Evolutionary conservation across 2,329 filamentous ascomycete genomes (phyloP), one percentile per base, ranked within the genome.

Genomic region (Claviceps sp.): DNA sequence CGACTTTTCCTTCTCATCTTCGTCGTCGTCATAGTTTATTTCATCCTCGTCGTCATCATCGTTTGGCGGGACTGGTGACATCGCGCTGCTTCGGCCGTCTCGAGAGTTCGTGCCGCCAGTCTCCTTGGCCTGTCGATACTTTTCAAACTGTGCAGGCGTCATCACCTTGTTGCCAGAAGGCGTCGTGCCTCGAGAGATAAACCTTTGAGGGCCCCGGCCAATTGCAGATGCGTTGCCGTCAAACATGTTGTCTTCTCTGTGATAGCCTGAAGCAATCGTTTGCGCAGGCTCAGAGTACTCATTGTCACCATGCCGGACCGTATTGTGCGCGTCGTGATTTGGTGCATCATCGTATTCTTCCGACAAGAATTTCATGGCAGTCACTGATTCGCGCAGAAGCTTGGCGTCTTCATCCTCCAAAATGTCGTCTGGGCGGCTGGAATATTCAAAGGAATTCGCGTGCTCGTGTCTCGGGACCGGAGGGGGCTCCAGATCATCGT

Each of bases 61-160:
- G 17, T 83, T 77, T 75, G 20, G 71, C 70, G 5, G 78, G 47
- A 22, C 54, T 56, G 43, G 54, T 56, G 47, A n/a, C 20, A 8
- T 48, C 43, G 43, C 20, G 39, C 23, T 46, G 43, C 20, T 39
- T 26, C 64, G 54, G 57, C 52, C 69, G 59, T 67, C 74, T 59
- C 70, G 72, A 29, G 65, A 71, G 37, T 63, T 62, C 37, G 63
- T 62, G 50, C 55, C 73, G 51, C 77, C 73, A n/a, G 80, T 75
- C 57, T 83, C 82, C 61, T 87, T 83, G 62, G 93, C 85, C 60
- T 83, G 77, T 55, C 82, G 79, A 60, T 90, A 91, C 57, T 78
- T 78, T 64, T 95, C 88, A 58, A 94, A 95, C 63, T 95, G 82
- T 11, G 83, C 86, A 1, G 85, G 85, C 1, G 89, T 95, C 87